Conservation (phyloP, 495 filamentous ascomycete species). For the Penicillium turbatum region DNA sequence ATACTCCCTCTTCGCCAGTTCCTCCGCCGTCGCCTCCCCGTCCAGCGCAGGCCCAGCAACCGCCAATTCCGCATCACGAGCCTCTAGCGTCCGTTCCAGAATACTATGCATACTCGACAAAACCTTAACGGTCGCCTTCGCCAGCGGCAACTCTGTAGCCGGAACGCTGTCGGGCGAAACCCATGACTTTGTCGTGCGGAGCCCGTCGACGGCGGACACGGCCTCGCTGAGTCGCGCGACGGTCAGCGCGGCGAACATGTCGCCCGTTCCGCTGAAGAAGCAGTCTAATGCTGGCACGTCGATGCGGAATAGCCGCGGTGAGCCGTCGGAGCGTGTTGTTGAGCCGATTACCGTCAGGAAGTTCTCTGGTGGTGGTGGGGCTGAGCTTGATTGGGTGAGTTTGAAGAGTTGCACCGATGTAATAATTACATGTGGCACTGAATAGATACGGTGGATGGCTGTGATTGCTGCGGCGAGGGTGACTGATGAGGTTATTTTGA, state of each 20-base stretch:
- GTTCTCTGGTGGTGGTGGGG: conserved; percentile 35
- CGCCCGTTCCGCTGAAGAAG: conserved; percentile 93
- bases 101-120: conserved; percentile 91
- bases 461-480: conserved; percentile 70
- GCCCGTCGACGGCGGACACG: conserved; percentile 37
- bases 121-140: conserved; percentile 77
- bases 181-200: conserved; percentile 58
- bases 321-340: conserved; percentile 55
- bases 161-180: conserved; percentile 62
- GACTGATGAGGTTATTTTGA: conserved; percentile 70
- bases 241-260: conserved; percentile 95
- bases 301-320: conserved; percentile 75
- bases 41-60: conserved; percentile 13
- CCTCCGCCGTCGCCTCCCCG: conserved; percentile 32
- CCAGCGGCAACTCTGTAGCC: conserved; percentile 70
- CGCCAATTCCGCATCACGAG: conserved; percentile 54
- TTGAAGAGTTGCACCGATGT: conserved; percentile 67
- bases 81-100: conserved; percentile 68
- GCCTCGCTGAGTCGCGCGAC: conserved; percentile 88
- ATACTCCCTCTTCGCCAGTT: conserved; percentile 59
- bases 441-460: conserved; percentile 69
- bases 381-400: conserved; percentile 34
- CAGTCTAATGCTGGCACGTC: conserved; percentile 81
- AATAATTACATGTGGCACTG: conserved; percentile 85
- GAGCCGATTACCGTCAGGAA: conserved; percentile 76